These are phyloP conservation scores for Nakaseomyces delphensis DNA, from an alignment of 1,139 yeast genomes.

Conservation along the genomic window DNA sequence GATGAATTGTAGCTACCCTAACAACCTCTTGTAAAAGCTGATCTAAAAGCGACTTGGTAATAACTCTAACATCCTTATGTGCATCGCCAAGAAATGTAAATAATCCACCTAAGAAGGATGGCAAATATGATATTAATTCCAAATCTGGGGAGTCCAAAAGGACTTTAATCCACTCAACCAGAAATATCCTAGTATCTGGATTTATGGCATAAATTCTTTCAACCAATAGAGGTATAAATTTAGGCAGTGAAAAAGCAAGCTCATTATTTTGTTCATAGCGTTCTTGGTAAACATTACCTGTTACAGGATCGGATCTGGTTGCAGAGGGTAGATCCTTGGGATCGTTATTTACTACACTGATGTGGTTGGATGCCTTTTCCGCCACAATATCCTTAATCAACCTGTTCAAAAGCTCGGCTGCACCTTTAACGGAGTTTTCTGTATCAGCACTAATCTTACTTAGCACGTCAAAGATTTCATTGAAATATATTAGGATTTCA, in stretches of 20 bases:
- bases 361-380: conserved; percentile 86
- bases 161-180: conserved; percentile 87
- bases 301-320: conserved; percentile 34
- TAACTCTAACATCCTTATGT: conserved; percentile 79
- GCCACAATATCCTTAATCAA: conserved; percentile 90
- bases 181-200: conserved; percentile 84
- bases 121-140: conserved; percentile 77
- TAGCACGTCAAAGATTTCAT: conserved; percentile 87
- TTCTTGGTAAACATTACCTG: conserved; percentile 55
- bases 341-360: conserved; percentile 62
- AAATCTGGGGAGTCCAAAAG: conserved; percentile 88
- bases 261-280: conserved; percentile 53
- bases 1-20: conserved; percentile 60
- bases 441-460: conserved; percentile 87
- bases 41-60: conserved; percentile 71
- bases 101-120: conserved; percentile 82
- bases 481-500: conserved; percentile 81
- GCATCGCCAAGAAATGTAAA: conserved; percentile 73
- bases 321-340: conserved; percentile 40
- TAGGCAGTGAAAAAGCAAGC: conserved; percentile 75
- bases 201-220: conserved; percentile 90
- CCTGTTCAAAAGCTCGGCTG: conserved; percentile 88
- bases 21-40: conserved; percentile 73
- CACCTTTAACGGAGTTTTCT: conserved; percentile 87
- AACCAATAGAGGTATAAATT: conserved; percentile 79